Conservation (phyloP, 164 flowering plant species). For the Aristolochia fimbriata region DNA sequence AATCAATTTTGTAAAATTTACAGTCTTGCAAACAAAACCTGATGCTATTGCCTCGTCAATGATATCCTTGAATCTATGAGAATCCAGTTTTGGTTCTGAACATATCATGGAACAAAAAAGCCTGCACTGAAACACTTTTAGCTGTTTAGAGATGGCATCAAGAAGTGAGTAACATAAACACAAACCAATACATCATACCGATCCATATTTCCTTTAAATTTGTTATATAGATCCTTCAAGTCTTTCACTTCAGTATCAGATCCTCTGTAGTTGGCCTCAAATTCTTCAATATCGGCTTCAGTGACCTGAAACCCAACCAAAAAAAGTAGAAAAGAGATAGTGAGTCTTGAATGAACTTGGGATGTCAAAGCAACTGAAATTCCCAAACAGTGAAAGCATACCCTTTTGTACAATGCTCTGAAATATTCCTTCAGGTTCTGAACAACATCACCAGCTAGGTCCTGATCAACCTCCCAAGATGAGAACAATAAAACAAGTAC, state of each 20-base stretch:
- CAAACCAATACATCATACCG: conserved; percentile 30
- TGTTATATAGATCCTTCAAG: conserved; percentile 58
- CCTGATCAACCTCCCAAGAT: conserved; percentile 31
- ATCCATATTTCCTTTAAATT: conserved; percentile 86
- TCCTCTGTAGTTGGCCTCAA: conserved; percentile 91
- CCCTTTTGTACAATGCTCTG: conserved; percentile 81
- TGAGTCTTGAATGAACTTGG: no score
- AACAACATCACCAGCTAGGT: conserved; percentile 64
- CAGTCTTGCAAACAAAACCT: conserved; percentile 25
- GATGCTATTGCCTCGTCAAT: conserved; percentile 76
- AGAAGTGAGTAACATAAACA: not conserved
- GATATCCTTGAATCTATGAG: conserved; percentile 93
- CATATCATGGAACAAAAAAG: conserved; percentile 94
- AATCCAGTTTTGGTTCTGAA: conserved; percentile 86
- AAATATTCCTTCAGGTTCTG: conserved; percentile 62
- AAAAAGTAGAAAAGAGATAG: not conserved
- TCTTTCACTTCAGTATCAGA: conserved; percentile 84
- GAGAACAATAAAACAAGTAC: not conserved
- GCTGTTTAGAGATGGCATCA: not conserved
- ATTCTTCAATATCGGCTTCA: conserved; percentile 89
- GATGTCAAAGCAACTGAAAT: not conserved
- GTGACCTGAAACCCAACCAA: conserved; percentile 49
- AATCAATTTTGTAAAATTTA: no score
- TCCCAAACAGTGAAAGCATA: conserved; percentile 5
- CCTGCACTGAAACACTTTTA: conserved; percentile 28